These are phyloP conservation scores for Cucurbita moschata DNA, from an alignment of 306 rosid species.

Conservation along the genomic window DNA sequence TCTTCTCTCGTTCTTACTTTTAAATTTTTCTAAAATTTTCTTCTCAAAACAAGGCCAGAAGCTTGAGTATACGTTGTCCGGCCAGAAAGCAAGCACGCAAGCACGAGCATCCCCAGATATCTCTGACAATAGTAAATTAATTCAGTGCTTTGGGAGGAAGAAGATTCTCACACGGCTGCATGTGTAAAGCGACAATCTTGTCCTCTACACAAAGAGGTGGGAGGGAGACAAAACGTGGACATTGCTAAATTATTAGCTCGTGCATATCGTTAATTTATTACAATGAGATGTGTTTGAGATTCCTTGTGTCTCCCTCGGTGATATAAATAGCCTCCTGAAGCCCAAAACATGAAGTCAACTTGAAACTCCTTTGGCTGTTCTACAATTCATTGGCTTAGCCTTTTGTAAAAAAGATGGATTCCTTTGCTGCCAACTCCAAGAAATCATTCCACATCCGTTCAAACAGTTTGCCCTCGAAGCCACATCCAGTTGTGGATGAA, in stretches of 20 bases:
- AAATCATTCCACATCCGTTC: constrained; percentile 8
- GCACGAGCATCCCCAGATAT: too few species aligned
- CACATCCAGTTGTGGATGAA: constrained; percentile 9
- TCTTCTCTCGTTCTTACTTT: too few species aligned
- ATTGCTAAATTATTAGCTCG: background rate
- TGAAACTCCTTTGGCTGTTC: background rate
- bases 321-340: background rate
- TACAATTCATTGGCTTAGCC: background rate
- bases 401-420: constrained; percentile 4
- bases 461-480: constrained; percentile 16
- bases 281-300: background rate
- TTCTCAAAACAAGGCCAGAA: rapidly evolving
- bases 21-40: too few species aligned
- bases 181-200: background rate
- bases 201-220: background rate
- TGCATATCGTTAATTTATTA: background rate
- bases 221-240: constrained; percentile 11
- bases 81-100: too few species aligned
- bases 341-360: background rate
- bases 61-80: too few species aligned
- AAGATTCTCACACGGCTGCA: background rate
- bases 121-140: too few species aligned
- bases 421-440: background rate
- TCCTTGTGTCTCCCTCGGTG: background rate
- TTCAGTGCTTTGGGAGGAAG: background rate